Evolutionary conservation across 768 basidiomycete species (phyloP), one percentile per base, ranked within the genome.

Genomic region (Cystobasidium ongulense): DNA sequence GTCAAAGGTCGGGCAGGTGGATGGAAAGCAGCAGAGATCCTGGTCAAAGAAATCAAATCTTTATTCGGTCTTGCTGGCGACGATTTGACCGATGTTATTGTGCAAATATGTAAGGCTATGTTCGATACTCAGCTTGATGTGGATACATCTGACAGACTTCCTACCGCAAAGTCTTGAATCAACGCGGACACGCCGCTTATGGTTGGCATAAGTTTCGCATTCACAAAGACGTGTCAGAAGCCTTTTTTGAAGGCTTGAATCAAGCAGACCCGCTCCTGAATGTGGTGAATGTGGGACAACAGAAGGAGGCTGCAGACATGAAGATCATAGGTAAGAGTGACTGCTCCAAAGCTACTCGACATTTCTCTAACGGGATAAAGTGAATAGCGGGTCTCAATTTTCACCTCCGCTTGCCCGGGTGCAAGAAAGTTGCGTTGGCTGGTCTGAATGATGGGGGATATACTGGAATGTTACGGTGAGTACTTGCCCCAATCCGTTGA

Each of bases 221-320:
- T 4, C 25, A 59, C 21, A 4, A 17, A 59, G 33, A 59, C 2
- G 25, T 59, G 57, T 29, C 57, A 13, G 33, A 10, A 29, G 57
- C 11, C 13, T 59, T 59, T 29, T 35, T 29, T 15, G 33, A 59
- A 13, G 57, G 57, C 8, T 31, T 59, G 11, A 35, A 35, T 15
- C 29, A 59, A 59, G 57, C 57, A 35, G 57, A 59, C 25, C 57
- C 57, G 4, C 57, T 59, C 11, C 21, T 59, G 4, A 27, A 59
- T 59, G 11, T 59, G 11, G 25, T 59, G 57, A 59, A 59, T 59
- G 57, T 59, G 11, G 57, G 57, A 29, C 21, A 5, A 4, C 25
- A 59, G 25, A 59, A 59, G 57, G 57, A 59, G 29, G 57, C 57
- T 31, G 57, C 57, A 1, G 57, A 59, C 57, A 10, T 59, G 29